Evolutionary conservation across 306 rosid species (phyloP).

Genomic region (Fragaria iinumae): DNA sequence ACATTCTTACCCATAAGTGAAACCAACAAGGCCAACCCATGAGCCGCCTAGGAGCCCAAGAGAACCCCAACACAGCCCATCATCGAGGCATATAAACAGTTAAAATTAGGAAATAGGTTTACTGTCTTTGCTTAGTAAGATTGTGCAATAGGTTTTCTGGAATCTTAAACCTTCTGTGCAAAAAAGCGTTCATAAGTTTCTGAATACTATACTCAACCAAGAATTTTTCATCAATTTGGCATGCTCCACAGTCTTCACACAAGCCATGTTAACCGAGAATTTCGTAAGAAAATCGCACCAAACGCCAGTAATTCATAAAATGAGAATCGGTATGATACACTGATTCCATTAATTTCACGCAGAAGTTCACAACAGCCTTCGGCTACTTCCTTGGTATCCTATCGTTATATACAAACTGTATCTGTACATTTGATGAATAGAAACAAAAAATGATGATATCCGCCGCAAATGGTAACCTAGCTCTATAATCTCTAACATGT

Average conservation of each 20-base stretch:
- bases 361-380: slow-evolving; percentile 4
- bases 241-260: neutral
- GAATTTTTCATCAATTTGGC: neutral
- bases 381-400: neutral
- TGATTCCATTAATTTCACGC: neutral
- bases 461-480: slow-evolving; percentile 2
- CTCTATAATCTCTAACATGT: neutral
- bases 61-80: too few relatives aligned
- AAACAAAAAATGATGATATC: neutral
- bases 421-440: slow-evolving; percentile 30
- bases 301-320: neutral
- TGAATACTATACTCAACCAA: too few relatives aligned
- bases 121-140: too few relatives aligned
- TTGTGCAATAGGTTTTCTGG: too few relatives aligned
- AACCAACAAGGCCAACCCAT: too few relatives aligned
- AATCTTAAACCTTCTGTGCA: too few relatives aligned
- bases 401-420: neutral
- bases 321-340: neutral
- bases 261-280: neutral
- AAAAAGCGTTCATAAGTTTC: too few relatives aligned
- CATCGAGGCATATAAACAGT: too few relatives aligned
- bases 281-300: neutral
- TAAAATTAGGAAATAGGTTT: too few relatives aligned
- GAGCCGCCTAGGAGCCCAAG: too few relatives aligned
- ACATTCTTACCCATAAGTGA: too few relatives aligned